Evolutionary conservation across 192 early-diverging fungal genomes (phyloP), one percentile per base, ranked within the genome.

Genomic region (Coemansia umbellata): DNA sequence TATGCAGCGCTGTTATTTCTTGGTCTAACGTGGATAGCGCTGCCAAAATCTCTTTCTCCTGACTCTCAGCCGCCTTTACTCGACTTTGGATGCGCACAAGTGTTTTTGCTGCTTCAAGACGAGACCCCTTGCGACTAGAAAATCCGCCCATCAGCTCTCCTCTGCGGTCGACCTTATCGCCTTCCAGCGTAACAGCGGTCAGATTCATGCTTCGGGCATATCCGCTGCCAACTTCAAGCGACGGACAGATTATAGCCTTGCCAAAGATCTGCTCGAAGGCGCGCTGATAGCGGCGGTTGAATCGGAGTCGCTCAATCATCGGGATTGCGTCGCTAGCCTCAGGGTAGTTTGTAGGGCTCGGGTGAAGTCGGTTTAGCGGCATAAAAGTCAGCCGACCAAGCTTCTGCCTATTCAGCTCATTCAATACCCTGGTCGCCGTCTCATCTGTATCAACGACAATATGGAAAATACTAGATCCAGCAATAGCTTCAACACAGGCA

Each of bases 231-330:
- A 90, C 83, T 51, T 93, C 89, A 18, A 98, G 71, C 30, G 80
- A 84, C 30, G 84, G 85, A 54, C 91, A 93, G 39, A 97, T 88
- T 22, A 98, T 77, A 4, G 93, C 87, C 42, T 89, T 84, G 15
- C 91, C 89, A 84, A 98, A 98, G 4, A 95, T 84, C 50, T 98
- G 94, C 48, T 89, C 78, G 44, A 98, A 86, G 8, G 92, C 94
- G 39, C 83, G 81, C 39, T 75, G 69, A 50, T 77, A 91, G 31
- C 69, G 78, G 15, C 78, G 61, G 59, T 93, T 84, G 59, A 85
- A 95, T 18, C 69, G 64, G 2, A 98, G 70, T 36, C 89, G 85
- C 22, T 80, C 65, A 19, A 95, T 78, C 84, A 99, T 86, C 1
- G 90, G 88, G 39, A 95, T 84, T 17, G 86, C 87, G 41, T 97